These are phyloP conservation scores for Pisolithus sp. DNA, from an alignment of 768 basidiomycete genomes.

Conservation along the genomic window DNA sequence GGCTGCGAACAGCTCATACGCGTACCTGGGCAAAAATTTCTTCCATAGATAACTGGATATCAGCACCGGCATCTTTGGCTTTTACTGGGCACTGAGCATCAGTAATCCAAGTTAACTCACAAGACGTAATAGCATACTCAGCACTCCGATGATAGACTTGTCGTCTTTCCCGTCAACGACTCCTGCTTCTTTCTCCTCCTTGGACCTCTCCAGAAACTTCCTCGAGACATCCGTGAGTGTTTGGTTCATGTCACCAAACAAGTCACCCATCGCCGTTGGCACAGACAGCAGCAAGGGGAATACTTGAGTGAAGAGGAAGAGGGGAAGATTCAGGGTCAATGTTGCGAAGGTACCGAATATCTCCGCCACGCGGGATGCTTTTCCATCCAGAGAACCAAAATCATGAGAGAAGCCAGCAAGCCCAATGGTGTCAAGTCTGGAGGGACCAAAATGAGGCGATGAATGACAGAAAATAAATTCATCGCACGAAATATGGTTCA, in stretches of 20 bases:
- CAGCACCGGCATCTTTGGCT: slow-evolving; percentile 25
- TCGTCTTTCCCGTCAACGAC: slow-evolving; percentile 10
- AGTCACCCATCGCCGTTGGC: neutral
- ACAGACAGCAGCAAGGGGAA: slow-evolving; percentile 12
- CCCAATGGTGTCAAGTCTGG: slow-evolving; percentile 30
- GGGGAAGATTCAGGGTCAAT: neutral
- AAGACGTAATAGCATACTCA: neutral
- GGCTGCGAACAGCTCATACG: neutral
- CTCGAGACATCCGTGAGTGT: neutral
- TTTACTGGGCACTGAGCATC: neutral
- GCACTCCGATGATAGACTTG: neutral
- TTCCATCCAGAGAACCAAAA: slow-evolving; percentile 30
- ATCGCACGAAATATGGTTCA: slow-evolving; percentile 6
- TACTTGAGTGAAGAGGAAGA: neutral
- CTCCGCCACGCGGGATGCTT: slow-evolving; percentile 22
- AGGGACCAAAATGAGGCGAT: neutral
- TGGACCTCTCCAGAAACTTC: slow-evolving; percentile 23
- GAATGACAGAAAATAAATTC: neutral
- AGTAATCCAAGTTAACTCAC: neutral
- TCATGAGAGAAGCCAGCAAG: slow-evolving; percentile 25
- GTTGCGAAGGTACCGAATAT: slow-evolving; percentile 4
- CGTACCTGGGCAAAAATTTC: slow-evolving; percentile 34
- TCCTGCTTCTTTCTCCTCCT: slow-evolving; percentile 20
- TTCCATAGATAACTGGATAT: slow-evolving; percentile 31
- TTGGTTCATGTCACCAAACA: neutral